Conservation (phyloP, 495 filamentous ascomycete species). For the Pyronema domesticum region DNA sequence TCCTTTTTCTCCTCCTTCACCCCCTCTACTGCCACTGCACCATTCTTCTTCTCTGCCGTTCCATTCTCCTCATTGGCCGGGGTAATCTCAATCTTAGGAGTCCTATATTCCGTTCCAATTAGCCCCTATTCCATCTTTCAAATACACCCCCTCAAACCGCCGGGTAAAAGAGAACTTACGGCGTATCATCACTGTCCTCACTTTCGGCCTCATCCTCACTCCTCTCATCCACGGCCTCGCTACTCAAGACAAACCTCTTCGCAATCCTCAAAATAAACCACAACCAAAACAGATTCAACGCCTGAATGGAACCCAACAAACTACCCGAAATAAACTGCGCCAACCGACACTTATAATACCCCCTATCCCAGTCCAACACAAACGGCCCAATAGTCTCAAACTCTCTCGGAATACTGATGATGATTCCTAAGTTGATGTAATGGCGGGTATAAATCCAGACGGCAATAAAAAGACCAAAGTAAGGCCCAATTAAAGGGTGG, state of each 20-base stretch:
- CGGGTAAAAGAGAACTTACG: constrained; percentile 31
- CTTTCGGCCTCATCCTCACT: constrained; percentile 45
- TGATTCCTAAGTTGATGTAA: constrained; percentile 73
- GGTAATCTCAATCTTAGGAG: background rate
- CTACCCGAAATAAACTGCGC: constrained; percentile 54
- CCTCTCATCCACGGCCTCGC: constrained; percentile 34
- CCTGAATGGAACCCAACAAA: constrained; percentile 56
- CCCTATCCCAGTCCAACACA: constrained; percentile 66
- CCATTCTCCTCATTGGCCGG: background rate
- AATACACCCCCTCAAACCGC: constrained; percentile 3
- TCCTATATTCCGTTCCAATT: background rate
- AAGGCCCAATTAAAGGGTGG: constrained; percentile 54
- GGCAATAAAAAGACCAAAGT: constrained; percentile 66
- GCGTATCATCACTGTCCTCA: constrained; percentile 23
- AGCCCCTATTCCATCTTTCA: background rate
- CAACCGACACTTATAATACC: constrained; percentile 67
- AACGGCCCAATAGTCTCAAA: constrained; percentile 81
- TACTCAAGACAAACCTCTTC: constrained; percentile 35
- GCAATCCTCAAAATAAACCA: constrained; percentile 64
- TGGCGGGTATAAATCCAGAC: constrained; percentile 90
- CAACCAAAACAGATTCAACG: constrained; percentile 75
- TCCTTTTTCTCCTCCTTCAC: too few relatives aligned
- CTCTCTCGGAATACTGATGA: constrained; percentile 68
- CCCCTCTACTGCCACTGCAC: too few relatives aligned
- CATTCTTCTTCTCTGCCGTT: too few relatives aligned